Evolutionary conservation across 1,284 basidiomycete species (phyloP).

Genomic region (Polyporus tsugae): DNA sequence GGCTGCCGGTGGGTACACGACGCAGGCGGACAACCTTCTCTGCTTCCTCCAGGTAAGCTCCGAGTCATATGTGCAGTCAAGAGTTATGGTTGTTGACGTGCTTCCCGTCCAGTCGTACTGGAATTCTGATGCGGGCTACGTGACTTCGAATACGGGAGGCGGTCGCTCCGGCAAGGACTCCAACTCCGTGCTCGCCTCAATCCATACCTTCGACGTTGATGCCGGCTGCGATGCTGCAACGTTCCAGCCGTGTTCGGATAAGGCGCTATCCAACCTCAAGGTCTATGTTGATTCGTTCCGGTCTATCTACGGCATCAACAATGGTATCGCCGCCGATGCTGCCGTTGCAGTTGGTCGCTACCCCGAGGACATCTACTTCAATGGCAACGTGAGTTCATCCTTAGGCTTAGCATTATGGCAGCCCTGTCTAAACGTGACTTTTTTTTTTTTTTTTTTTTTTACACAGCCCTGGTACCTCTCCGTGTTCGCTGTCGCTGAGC

Average conservation of each 20-base stretch:
- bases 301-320: conserved; percentile 58
- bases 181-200: conserved; percentile 54
- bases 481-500: conserved; percentile 53
- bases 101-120: conserved; percentile 46
- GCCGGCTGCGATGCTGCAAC: conserved; percentile 60
- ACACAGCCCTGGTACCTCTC: conserved; percentile 53
- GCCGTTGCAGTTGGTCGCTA: conserved; percentile 65
- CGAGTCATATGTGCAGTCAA: background rate
- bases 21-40: conserved; percentile 48
- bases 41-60: conserved; percentile 52
- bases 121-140: conserved; percentile 46
- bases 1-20: conserved; percentile 44
- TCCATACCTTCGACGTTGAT: conserved; percentile 55
- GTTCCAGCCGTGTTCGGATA: conserved; percentile 70
- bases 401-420: background rate
- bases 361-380: conserved; percentile 59
- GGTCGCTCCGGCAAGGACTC: conserved; percentile 53
- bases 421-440: background rate
- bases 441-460: conserved; percentile 14
- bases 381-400: conserved; percentile 53
- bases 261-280: conserved; percentile 61
- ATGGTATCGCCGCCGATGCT: conserved; percentile 48
- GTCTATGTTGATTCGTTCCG: conserved; percentile 64
- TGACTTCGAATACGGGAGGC: conserved; percentile 52
- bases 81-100: background rate